Base-by-base conservation (phyloP, 768 basidiomycete genomes). In the Mycena latifolia region DNA sequence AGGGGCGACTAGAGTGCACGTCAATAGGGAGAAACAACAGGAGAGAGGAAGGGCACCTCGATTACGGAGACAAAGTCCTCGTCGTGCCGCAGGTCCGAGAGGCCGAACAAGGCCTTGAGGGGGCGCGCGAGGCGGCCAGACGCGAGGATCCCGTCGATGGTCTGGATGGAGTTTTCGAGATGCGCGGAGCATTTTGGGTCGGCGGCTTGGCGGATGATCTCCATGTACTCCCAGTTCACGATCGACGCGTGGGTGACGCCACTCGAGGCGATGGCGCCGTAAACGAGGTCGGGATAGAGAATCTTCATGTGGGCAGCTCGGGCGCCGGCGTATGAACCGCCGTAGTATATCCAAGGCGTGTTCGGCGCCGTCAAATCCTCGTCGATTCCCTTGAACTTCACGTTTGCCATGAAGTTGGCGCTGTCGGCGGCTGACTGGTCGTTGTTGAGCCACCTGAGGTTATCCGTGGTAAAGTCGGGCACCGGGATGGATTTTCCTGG, bases 301-400 rank as follows among this genome's bases (percentile, higher is more conserved):
- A 94, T 80, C 59, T 87, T 88, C 92, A 97, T 95, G 72, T 97
- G 94, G 0, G 96, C 96, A 0, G 95, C 91, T 15, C 96, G 89
- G 10, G 96, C 96, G 65, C 96, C 96, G 12, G 95, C 95, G 70
- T 97, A 97, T 0, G 93, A 95, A 10, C 93, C 92, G 17, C 97
- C 97, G 72, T 97, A 97, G 76, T 97, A 95, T 60, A 95, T 94
- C 94, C 94, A 95, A 11, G 93, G 92, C 1, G 90, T 90, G 29
- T 79, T 80, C 20, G 91, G 87, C 14, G 93, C 86, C 20, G 90
- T 91, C 69, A 94, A 72, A 72, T 92, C 86, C 71, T 91, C 89
- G 2, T 85, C 78, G 53, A 96, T 87, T 1, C 88, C 92, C 9
- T 83, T 77, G 70, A 96, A 91, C 71, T 89, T 86, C 75, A 97